Conservation (phyloP, 129 eudicot species). For the Mikania micrantha region DNA sequence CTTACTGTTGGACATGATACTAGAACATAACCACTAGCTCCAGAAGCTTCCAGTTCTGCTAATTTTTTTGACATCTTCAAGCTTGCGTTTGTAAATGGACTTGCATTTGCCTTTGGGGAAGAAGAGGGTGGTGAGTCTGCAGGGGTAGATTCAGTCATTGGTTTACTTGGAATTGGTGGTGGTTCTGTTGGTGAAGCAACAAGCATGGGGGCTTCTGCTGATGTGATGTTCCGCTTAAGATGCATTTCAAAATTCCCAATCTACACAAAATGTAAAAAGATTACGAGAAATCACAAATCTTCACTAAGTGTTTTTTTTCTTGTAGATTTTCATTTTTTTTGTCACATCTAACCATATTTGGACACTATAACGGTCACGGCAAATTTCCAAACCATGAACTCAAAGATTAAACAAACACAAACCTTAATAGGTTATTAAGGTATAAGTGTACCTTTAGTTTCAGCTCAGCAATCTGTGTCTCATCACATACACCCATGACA, state of each 20-base stretch:
- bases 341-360: background rate
- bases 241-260: slow-evolving; percentile 76
- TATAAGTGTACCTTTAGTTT: slow-evolving; percentile 54
- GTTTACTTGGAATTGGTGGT: slow-evolving; percentile 51
- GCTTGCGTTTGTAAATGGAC: slow-evolving; percentile 48
- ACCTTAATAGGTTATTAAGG: background rate
- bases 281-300: background rate
- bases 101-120: slow-evolving; percentile 27
- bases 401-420: background rate
- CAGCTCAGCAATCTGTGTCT: slow-evolving; percentile 71
- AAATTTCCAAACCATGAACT: background rate
- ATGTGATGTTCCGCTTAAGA: slow-evolving; percentile 59
- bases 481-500: slow-evolving; percentile 62
- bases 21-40: slow-evolving; percentile 54
- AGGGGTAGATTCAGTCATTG: slow-evolving; percentile 35
- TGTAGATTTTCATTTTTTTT: background rate
- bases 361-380: background rate
- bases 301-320: background rate
- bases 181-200: slow-evolving; percentile 35
- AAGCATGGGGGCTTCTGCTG: slow-evolving; percentile 30
- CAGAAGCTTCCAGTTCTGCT: slow-evolving; percentile 75
- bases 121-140: slow-evolving; percentile 32
- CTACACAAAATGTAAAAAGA: slow-evolving; percentile 25
- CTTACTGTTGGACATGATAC: slow-evolving; percentile 68
- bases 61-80: slow-evolving; percentile 42